Evolutionary conservation across 257 asterid genomes (phyloP).

Genomic region (Solanum ossicruentum): DNA sequence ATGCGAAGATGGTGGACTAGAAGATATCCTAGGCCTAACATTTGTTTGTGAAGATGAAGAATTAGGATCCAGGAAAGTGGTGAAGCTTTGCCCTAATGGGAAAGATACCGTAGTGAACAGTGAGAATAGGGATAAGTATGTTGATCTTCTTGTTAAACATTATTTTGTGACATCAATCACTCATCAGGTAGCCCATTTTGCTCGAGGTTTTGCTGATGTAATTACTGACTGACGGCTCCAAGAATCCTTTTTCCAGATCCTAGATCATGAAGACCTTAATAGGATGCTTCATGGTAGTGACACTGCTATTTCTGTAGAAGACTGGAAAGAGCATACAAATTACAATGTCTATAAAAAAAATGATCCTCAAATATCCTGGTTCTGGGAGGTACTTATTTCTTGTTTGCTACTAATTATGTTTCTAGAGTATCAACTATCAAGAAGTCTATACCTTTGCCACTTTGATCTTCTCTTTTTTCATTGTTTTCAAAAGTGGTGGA

Average conservation of each 20-base stretch:
- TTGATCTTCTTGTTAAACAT: too few relatives aligned
- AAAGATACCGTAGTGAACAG: too few relatives aligned
- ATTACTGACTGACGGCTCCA: conserved; percentile 17
- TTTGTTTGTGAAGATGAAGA: background rate
- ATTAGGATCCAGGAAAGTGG: background rate
- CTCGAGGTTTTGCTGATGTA: conserved; percentile 54
- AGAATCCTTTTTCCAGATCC: conserved; percentile 45
- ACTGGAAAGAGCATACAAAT: conserved; percentile 81
- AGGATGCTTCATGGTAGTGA: conserved; percentile 81
- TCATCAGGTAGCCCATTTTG: conserved; percentile 56
- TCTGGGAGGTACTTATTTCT: conserved; percentile 62
- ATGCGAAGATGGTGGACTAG: background rate
- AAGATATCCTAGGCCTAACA: background rate
- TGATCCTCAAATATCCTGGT: conserved; percentile 74
- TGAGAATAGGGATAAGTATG: too few relatives aligned
- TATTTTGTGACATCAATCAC: conserved; percentile 10
- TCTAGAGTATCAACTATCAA: background rate
- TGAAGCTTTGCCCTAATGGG: too few relatives aligned
- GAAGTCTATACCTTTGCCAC: background rate
- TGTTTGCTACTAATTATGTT: background rate
- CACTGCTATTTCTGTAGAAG: conserved; percentile 52
- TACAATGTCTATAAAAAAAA: conserved; percentile 55
- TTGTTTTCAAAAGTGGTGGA: background rate
- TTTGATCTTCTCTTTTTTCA: background rate
- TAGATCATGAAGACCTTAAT: conserved; percentile 70